Conservation (phyloP, 2,329 filamentous ascomycete species). For the Aaosphaeria arxii region DNA sequence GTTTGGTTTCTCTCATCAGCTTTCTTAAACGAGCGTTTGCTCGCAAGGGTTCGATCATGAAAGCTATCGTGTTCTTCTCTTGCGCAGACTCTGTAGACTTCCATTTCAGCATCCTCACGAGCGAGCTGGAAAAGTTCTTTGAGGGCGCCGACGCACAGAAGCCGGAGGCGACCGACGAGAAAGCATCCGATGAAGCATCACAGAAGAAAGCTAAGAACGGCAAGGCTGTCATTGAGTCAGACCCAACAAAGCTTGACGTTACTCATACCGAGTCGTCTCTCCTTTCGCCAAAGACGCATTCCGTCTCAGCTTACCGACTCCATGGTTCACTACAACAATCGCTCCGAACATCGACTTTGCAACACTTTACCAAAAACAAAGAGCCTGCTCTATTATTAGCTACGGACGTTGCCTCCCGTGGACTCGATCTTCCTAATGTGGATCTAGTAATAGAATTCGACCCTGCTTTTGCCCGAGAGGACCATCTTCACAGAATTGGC, state of each 20-base stretch:
- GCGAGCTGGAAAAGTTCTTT: conserved; percentile 17
- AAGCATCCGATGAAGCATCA: not conserved
- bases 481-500: conserved; percentile 92
- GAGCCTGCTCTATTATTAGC: conserved; percentile 82
- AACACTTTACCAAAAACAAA: conserved; percentile 70
- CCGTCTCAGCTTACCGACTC: conserved; percentile 77
- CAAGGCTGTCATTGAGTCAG: conserved; percentile 39
- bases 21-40: conserved; percentile 85
- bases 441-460: conserved; percentile 96
- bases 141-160: not conserved
- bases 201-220: conserved; percentile 28
- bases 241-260: conserved; percentile 40
- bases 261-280: conserved; percentile 69
- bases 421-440: conserved; percentile 91
- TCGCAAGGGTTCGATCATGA: conserved; percentile 88
- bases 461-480: conserved; percentile 86
- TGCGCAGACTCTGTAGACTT: conserved; percentile 97
- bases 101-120: conserved; percentile 79
- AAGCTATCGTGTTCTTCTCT: conserved; percentile 93
- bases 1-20: conserved; percentile 82
- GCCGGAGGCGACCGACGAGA: conserved; percentile 2
- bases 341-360: conserved; percentile 80
- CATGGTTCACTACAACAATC: conserved; percentile 90
- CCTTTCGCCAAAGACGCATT: conserved; percentile 72
- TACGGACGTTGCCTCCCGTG: conserved; percentile 92